Conservation (phyloP, 495 filamentous ascomycete species). For the Hypoxylon perforatum region DNA sequence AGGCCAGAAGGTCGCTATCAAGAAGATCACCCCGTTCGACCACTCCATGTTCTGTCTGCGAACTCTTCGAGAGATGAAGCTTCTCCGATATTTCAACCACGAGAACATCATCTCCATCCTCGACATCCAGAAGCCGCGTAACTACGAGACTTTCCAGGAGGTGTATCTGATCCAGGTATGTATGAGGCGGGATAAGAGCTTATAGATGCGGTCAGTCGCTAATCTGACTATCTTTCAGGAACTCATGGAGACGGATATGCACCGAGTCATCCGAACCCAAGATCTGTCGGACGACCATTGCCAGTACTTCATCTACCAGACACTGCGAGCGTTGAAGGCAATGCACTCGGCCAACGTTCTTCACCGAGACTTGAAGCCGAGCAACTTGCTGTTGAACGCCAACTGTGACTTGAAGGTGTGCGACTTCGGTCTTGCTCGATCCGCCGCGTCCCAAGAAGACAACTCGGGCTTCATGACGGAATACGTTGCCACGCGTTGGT, state of each 20-base stretch:
- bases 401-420: slow-evolving; percentile 99
- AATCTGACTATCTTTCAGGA: slow-evolving; percentile 66
- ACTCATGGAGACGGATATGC: slow-evolving; percentile 99
- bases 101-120: slow-evolving; percentile 99
- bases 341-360: slow-evolving; percentile 99
- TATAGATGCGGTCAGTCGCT: slow-evolving; percentile 12
- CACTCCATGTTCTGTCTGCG: slow-evolving; percentile 99
- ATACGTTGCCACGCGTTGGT: slow-evolving; percentile 99
- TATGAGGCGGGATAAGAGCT: slow-evolving; percentile 51
- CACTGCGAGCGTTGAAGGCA: slow-evolving; percentile 95
- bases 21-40: slow-evolving; percentile 99
- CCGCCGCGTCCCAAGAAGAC: slow-evolving; percentile 92
- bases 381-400: slow-evolving; percentile 95
- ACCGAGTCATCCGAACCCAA: slow-evolving; percentile 98
- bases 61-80: slow-evolving; percentile 99
- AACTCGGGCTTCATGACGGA: slow-evolving; percentile 99
- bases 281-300: slow-evolving; percentile 98
- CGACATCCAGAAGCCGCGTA: slow-evolving; percentile 97
- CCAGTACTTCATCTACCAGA: slow-evolving; percentile 99
- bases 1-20: slow-evolving; percentile 98
- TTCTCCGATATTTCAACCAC: slow-evolving; percentile 99
- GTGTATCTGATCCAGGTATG: slow-evolving; percentile 98
- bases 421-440: slow-evolving; percentile 96
- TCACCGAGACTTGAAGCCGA: slow-evolving; percentile 97
- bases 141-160: slow-evolving; percentile 95